Percentiles rank a stretch among this genome's conserved stretches.
Evolutionary conservation across 768 basidiomycete genomes (phyloP).

Genomic region (Gelatoporia subvermispora): DNA sequence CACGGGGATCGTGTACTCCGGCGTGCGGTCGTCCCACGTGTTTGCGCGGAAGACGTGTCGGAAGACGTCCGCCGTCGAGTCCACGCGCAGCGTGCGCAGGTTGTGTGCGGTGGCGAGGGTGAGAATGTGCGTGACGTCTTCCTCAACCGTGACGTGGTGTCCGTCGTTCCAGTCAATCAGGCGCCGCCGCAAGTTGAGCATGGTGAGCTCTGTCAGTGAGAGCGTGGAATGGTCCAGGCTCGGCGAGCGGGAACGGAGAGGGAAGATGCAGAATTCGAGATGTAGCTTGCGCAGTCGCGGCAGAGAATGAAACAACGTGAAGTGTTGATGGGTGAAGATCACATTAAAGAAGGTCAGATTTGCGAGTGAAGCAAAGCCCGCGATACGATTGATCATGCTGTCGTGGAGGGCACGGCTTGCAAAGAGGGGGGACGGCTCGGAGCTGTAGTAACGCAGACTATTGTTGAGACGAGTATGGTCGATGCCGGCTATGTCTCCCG

Average conservation of each 20-base stretch:
- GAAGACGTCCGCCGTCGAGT: constrained; percentile 38
- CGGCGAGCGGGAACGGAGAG: constrained; percentile 12
- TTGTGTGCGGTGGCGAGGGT: constrained; percentile 31
- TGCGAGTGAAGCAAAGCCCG: constrained; percentile 31
- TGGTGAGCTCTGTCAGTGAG: constrained; percentile 38
- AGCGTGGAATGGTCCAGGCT: constrained; percentile 26
- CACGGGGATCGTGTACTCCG: constrained; percentile 10
- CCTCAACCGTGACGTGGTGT: constrained; percentile 11
- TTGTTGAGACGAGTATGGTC: neutral
- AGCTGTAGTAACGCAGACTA: constrained; percentile 10
- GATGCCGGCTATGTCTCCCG: neutral
- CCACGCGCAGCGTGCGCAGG: constrained; percentile 38
- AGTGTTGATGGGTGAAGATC: constrained; percentile 32
- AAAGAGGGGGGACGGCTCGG: constrained; percentile 1
- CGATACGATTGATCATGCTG: constrained; percentile 13
- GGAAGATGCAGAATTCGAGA: constrained; percentile 37
- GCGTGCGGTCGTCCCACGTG: constrained; percentile 1
- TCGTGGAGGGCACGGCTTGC: constrained; percentile 11
- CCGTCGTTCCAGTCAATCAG: constrained; percentile 1
- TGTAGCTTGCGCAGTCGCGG: constrained; percentile 33
- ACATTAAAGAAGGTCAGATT: constrained; percentile 34
- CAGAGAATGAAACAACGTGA: constrained; percentile 31
- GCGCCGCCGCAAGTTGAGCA: constrained; percentile 31
- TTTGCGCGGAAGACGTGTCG: constrained; percentile 18
- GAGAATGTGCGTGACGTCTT: constrained; percentile 17